These are phyloP conservation scores for Penicillium turbatum DNA, from an alignment of 495 filamentous ascomycete genomes.

Conservation along the genomic window DNA sequence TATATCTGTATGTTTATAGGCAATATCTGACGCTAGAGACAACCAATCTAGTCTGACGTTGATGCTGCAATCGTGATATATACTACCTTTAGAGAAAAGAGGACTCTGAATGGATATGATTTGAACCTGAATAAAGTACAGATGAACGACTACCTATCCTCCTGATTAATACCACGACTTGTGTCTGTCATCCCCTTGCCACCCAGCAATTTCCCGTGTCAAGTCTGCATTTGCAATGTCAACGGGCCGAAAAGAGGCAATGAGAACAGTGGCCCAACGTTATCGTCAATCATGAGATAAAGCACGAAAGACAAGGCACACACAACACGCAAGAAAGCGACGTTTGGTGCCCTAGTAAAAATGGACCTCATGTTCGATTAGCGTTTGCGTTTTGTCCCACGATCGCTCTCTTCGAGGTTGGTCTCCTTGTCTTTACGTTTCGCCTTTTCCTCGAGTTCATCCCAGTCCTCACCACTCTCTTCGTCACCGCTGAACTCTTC, in stretches of 20 bases:
- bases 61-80: neutral
- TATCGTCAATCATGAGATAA: neutral
- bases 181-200: no score
- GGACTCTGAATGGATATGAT: neutral
- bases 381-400: conserved; percentile 54
- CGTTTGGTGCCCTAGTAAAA: neutral
- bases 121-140: conserved; percentile 1
- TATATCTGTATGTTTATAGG: neutral
- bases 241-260: neutral
- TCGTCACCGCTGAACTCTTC: conserved; percentile 71
- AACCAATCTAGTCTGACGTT: neutral
- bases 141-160: neutral
- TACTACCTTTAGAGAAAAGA: neutral
- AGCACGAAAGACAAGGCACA: neutral
- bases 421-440: conserved; percentile 80
- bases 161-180: neutral
- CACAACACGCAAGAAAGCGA: neutral
- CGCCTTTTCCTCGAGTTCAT: conserved; percentile 85
- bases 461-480: conserved; percentile 86
- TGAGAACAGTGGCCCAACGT: neutral
- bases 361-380: conserved; percentile 13
- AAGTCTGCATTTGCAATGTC: neutral
- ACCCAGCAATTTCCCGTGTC: neutral
- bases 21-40: no score
- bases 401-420: conserved; percentile 66